Conservation (phyloP, 352 stramenopile species). For the Nothophytophthora sp. region DNA sequence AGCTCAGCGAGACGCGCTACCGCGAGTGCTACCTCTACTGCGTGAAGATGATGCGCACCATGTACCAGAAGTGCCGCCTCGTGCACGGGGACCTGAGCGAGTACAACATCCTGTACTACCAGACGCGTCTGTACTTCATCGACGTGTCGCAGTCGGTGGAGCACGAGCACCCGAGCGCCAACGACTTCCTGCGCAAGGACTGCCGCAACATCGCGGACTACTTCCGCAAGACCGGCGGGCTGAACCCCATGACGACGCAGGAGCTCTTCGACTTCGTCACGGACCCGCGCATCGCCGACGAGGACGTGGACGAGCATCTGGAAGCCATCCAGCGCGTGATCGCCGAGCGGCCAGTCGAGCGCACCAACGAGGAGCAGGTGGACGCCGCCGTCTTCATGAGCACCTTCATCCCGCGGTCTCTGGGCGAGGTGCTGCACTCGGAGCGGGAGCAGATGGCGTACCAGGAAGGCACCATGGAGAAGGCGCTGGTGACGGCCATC, state of each 20-base stretch:
- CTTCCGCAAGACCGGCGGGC: constrained; percentile 89
- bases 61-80: constrained; percentile 96
- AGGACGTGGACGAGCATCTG: constrained; percentile 86
- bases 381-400: constrained; percentile 95
- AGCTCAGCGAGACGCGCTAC: constrained; percentile 90
- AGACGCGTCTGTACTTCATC: constrained; percentile 97
- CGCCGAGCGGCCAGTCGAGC: constrained; percentile 57
- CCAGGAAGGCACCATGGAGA: constrained; percentile 86
- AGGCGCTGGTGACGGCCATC: constrained; percentile 77
- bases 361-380: constrained; percentile 83
- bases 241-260: constrained; percentile 94
- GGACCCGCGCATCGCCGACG: constrained; percentile 59
- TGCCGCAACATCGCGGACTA: constrained; percentile 98
- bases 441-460: constrained; percentile 87
- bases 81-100: constrained; percentile 99
- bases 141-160: constrained; percentile 99
- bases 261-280: constrained; percentile 98
- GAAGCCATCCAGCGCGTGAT: constrained; percentile 91
- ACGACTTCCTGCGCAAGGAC: constrained; percentile 99
- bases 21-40: constrained; percentile 95
- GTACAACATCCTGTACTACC: constrained; percentile 99
- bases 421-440: constrained; percentile 93
- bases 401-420: constrained; percentile 94
- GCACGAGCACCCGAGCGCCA: constrained; percentile 96
- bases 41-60: constrained; percentile 95